Conservation (phyloP, 495 filamentous ascomycete species). For the Parachaetomium inaequale region DNA sequence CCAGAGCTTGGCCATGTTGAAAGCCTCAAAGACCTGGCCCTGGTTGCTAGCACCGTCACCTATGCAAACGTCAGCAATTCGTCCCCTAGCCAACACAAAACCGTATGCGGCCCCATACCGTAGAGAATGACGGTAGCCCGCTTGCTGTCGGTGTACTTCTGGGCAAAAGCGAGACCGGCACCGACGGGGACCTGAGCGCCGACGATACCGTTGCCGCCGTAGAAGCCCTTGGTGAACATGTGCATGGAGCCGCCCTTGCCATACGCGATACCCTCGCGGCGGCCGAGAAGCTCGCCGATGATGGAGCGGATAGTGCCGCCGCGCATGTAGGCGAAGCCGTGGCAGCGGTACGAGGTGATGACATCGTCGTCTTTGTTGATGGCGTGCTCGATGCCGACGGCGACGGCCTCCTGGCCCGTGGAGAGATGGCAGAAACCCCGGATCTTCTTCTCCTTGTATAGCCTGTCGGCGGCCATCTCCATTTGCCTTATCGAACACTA, state of each 20-base stretch:
- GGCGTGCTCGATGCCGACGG: slow-evolving; percentile 94
- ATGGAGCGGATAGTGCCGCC: slow-evolving; percentile 87
- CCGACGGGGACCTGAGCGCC: slow-evolving; percentile 98
- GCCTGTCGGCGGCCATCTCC: slow-evolving; percentile 97
- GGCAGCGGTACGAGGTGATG: slow-evolving; percentile 97
- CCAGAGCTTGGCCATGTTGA: slow-evolving; percentile 99
- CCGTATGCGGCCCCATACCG: slow-evolving; percentile 43
- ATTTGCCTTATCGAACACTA: slow-evolving; percentile 64
- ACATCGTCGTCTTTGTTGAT: slow-evolving; percentile 86
- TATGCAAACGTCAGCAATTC: slow-evolving; percentile 14
- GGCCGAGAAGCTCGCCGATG: slow-evolving; percentile 93
- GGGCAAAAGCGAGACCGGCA: slow-evolving; percentile 93
- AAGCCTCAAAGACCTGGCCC: slow-evolving; percentile 98
- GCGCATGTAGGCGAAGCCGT: slow-evolving; percentile 97
- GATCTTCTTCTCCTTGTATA: slow-evolving; percentile 99
- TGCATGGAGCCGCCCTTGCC: slow-evolving; percentile 99
- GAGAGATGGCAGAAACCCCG: slow-evolving; percentile 99
- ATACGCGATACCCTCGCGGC: slow-evolving; percentile 93
- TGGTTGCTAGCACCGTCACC: slow-evolving; percentile 94
- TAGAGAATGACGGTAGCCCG: slow-evolving; percentile 87
- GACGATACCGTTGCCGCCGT: slow-evolving; percentile 97
- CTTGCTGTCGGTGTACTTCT: slow-evolving; percentile 83
- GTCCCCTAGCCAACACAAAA: background rate
- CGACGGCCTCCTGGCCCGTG: slow-evolving; percentile 95
- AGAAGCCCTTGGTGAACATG: slow-evolving; percentile 99